Conservation (phyloP, 495 filamentous ascomycete species). For the Tuber calosporum region DNA sequence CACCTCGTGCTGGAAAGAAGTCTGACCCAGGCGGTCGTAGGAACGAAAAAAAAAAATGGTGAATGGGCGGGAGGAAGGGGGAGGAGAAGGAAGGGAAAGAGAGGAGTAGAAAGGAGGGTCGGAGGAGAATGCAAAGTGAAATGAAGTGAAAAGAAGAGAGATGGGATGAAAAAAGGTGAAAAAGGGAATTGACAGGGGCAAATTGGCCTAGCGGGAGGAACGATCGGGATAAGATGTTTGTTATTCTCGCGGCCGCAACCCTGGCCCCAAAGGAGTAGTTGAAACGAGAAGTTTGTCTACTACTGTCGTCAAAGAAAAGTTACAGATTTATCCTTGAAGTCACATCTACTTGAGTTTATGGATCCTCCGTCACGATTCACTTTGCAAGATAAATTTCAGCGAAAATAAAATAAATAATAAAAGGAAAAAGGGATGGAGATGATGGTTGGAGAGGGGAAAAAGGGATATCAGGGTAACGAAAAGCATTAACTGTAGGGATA, state of each 20-base stretch:
- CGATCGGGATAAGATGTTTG: conserved; percentile 24
- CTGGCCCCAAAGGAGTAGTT: not conserved
- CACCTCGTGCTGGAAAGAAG: conserved; percentile 38
- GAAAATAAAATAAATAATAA: not conserved
- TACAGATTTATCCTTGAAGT: not conserved
- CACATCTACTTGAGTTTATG: not conserved
- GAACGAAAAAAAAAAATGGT: conserved; percentile 18
- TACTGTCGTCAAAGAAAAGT: not conserved
- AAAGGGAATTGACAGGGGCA: conserved; percentile 26
- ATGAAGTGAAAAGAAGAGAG: conserved; percentile 23
- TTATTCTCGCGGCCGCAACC: conserved; percentile 23
- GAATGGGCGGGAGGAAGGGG: conserved; percentile 1
- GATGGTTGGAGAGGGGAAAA: too few species aligned
- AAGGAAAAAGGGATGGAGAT: too few species aligned
- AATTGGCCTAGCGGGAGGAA: conserved; percentile 28
- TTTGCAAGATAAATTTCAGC: not conserved
- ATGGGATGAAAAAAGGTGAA: conserved; percentile 36
- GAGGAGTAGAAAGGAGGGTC: conserved; percentile 1
- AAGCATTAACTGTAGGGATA: not conserved
- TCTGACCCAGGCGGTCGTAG: conserved; percentile 20
- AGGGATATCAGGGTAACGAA: not conserved
- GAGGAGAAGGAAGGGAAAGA: not conserved
- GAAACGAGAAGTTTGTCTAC: not conserved
- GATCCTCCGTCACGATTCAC: not conserved
- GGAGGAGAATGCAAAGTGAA: conserved; percentile 10